Evolutionary conservation across 345 rosid genomes (phyloP).

Genomic region (Populus euphratica): DNA sequence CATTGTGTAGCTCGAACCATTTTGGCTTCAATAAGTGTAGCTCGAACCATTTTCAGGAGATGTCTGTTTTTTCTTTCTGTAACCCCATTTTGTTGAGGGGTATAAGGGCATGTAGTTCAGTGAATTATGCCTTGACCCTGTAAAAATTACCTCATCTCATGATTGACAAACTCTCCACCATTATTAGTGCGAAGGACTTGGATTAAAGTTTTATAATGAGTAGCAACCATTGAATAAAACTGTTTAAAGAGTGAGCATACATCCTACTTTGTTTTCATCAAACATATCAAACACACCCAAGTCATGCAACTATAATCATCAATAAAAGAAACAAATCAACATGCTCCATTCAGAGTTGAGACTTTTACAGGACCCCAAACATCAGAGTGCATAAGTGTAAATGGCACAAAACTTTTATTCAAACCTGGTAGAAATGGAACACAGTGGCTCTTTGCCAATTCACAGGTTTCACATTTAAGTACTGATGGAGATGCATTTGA

Average conservation of each 20-base stretch:
- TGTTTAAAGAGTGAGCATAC: not conserved
- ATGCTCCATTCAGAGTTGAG: not conserved
- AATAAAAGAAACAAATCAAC: not conserved
- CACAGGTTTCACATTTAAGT: not conserved
- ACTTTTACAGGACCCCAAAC: not conserved
- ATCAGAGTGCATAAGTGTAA: not conserved
- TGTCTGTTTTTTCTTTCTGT: not conserved
- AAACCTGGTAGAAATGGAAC: not conserved
- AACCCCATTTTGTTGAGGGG: not conserved
- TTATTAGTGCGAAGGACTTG: not conserved
- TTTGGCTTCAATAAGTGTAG: too few relatives aligned
- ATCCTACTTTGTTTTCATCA: not conserved
- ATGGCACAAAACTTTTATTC: not conserved
- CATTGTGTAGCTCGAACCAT: not conserved
- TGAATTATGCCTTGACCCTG: not conserved
- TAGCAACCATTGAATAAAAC: not conserved
- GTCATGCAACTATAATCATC: not conserved
- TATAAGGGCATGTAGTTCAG: not conserved
- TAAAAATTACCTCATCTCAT: not conserved
- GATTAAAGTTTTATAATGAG: not conserved
- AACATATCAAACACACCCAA: not conserved
- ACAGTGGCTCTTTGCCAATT: conserved; percentile 1
- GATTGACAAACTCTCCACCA: not conserved
- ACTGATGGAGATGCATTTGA: not conserved
- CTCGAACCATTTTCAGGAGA: not conserved